phyloP scores from a whole-genome alignment of 2,329 filamentous ascomycete species.

The Verticillium alfalfae region DNA sequence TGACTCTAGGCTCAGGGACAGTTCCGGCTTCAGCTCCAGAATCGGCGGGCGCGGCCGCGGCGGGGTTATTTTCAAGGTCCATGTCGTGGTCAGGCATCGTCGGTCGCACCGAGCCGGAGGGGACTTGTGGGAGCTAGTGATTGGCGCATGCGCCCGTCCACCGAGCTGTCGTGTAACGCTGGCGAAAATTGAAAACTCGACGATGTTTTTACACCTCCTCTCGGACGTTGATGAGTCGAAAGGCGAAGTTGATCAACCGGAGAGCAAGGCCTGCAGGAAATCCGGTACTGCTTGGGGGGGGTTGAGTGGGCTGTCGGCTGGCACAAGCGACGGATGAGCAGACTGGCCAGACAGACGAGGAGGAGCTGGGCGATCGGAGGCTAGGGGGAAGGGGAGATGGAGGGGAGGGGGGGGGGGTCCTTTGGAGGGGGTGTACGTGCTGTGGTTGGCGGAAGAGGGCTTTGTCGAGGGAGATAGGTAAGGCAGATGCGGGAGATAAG shows the following conservation, averaged over 20 bases:
- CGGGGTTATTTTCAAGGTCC: conserved; percentile 1
- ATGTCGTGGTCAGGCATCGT: conserved; percentile 1
- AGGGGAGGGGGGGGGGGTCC: too few relatives aligned
- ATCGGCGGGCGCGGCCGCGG: background rate
- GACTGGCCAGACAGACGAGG: background rate
- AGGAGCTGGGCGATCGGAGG: background rate
- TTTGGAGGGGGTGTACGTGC: background rate
- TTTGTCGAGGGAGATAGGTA: background rate
- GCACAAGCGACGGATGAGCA: background rate
- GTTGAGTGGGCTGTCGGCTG: background rate
- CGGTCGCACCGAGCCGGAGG: conserved; percentile 3
- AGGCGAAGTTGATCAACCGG: background rate
- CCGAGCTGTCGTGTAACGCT: background rate
- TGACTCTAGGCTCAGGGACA: background rate
- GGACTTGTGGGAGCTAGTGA: conserved; percentile 2
- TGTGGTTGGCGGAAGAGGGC: background rate
- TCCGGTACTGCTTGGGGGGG: background rate
- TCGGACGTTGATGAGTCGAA: background rate
- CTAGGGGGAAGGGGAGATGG: background rate
- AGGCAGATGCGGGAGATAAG: background rate
- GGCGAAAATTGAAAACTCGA: background rate
- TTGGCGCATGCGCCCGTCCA: conserved; percentile 1
- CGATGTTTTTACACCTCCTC: background rate
- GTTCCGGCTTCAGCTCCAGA: background rate
- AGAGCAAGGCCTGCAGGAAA: background rate